Evolutionary conservation across 495 filamentous ascomycete genomes (phyloP), one percentile per base, ranked within the genome.

Genomic region (Penicillium canescens): DNA sequence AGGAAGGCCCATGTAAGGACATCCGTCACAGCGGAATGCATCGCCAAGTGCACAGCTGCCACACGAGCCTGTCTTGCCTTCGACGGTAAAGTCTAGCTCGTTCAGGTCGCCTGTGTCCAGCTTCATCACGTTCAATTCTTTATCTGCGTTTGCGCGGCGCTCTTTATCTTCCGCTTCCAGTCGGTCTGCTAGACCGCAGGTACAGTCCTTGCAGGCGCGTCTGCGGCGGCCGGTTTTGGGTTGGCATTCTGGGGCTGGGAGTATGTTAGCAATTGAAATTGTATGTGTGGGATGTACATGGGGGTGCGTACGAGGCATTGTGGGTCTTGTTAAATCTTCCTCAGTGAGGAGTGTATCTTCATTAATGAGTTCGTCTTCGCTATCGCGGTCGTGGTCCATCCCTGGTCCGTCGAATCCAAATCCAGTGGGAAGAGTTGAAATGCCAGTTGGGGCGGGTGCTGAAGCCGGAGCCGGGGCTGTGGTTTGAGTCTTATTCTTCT

Each of bases 141-240:
- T 70, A 57, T 88, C 83, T 21, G 87, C 87, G 8, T 78, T 69
- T 7, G 74, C 71, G 21, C 89, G 81, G 52, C 86, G 86, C 43
- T 83, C 82, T 39, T 77, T 78, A 59, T 97, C 92, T 71, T 96
- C 91, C 6, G 85, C 89, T 56, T 89, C 89, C 37, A 96, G 68
- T 54, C 83, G 78, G 58, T 88, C 79, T 3, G 88, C 87, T 4
- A 98, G 80, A 36, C 95, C 94, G 63, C 94, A 98, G 4, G 90
- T 95, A 76, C 94, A 98, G 75, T 98, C 94, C 73, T 98, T 98
- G 78, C 94, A 98, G 51, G 94, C 92, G 48, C 91, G 83, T 54
- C 92, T 85, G 59, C 92, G 86, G 72, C 96, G 94, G 75, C 94
- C 93, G 50, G 89, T 90, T 73, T 88, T 85, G 34, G 93, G 92